Base-by-base conservation (phyloP, 805 yeast species). In the Saccharomycopsis fodiens region DNA sequence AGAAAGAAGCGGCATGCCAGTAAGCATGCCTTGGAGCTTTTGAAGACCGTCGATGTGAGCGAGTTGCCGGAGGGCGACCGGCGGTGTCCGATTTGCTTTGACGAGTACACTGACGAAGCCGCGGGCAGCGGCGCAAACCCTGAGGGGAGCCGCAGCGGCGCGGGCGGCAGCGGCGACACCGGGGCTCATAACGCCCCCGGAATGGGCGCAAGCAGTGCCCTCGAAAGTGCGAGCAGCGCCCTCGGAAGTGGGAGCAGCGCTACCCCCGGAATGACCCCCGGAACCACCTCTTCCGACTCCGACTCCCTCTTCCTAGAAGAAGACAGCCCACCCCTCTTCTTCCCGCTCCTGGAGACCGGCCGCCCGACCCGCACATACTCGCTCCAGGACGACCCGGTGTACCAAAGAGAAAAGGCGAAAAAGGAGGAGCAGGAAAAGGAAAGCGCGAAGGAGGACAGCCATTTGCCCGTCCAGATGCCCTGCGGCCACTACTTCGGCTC, bases 401-500 rank as follows among this genome's bases (percentile, higher is more conserved):
- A 43, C 30, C 29, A 15, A 20, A 23, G 17, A 16, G 36, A 35
- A 31, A 4, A 36, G 13, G 35, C 35, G 17, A 38, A 47, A 39
- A 41, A 29, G 12, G 35, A 36, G 16, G 38, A n/a, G 22, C 23
- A 31, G 13, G 35, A 15, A 6, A n/a, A 36, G 13, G 10, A 16
- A n/a, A 22, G 25, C 12, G 34, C 36, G 7, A 17, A 22, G 34
- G 25, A 40, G 19, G 16, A 23, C 7, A 17, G 34, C 2, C 97
- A 93, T 59, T 61, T 71, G 3, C 83, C 96, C 0, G 69, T 84
- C 1, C 66, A 73, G 47, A 69, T 91, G 73, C 93, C 95, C 0
- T 91, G 98, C 61, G 78, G 78, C 6, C 98, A 91, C 58, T 59
- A 79, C 0, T 91, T 93, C 67, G 97, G 98, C 4, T 72, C 79